phyloP scores from a whole-genome alignment of 805 yeast species.

The Candida ortonii region DNA sequence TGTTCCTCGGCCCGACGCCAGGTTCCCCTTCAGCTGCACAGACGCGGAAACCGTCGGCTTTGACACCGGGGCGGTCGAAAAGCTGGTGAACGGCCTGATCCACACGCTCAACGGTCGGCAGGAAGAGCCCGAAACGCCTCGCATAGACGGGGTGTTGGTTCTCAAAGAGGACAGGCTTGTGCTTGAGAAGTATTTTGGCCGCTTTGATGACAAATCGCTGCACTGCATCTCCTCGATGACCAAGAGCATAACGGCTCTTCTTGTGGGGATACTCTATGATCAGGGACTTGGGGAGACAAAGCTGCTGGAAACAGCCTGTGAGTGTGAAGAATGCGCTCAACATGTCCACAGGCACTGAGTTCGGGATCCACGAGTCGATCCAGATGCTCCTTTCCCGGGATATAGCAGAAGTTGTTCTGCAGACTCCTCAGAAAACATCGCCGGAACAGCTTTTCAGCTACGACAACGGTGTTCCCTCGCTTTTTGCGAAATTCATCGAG shows the following conservation, averaged over 20 bases:
- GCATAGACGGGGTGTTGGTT: conserved; percentile 1
- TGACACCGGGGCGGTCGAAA: not conserved
- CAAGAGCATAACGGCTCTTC: conserved; percentile 4
- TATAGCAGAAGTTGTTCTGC: not conserved
- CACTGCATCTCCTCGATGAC: conserved; percentile 3
- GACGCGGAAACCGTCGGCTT: not conserved
- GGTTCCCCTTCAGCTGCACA: too few species aligned
- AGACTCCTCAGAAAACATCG: not conserved
- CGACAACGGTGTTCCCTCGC: conserved; percentile 1
- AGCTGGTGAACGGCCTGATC: not conserved
- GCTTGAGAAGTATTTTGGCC: conserved; percentile 4
- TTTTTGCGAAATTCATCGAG: conserved; percentile 1
- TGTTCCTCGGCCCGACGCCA: too few species aligned
- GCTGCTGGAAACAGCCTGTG: conserved; percentile 1
- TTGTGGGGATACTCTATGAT: conserved; percentile 2
- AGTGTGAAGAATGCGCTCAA: conserved; percentile 1
- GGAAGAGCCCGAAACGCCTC: conserved; percentile 1
- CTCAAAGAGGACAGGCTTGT: conserved; percentile 1
- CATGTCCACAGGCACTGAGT: conserved; percentile 2
- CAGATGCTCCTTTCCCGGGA: conserved; percentile 1
- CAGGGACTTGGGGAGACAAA: conserved; percentile 1
- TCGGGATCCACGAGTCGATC: not conserved
- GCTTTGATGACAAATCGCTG: not conserved
- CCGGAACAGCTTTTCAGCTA: conserved; percentile 2
- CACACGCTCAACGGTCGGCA: conserved; percentile 1